Evolutionary conservation across 2,329 filamentous ascomycete species (phyloP).

Genomic region (Pseudogymnoascus sp.): DNA sequence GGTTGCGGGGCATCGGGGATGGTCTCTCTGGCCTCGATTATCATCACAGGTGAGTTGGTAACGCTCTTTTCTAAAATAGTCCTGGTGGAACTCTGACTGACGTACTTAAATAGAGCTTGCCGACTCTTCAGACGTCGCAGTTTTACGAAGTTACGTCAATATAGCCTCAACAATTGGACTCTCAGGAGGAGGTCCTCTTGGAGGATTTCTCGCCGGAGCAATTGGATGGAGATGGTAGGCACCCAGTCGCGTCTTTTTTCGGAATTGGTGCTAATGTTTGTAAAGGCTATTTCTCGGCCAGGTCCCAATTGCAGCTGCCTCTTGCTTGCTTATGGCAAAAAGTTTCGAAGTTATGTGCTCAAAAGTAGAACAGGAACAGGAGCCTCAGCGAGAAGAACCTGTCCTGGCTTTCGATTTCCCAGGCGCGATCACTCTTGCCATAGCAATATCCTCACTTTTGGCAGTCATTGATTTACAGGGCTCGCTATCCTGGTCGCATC

Average conservation of each 20-base stretch:
- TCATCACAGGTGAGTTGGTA: conserved; percentile 6
- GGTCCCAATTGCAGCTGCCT: conserved; percentile 11
- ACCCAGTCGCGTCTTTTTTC: not conserved
- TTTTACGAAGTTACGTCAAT: conserved; percentile 8
- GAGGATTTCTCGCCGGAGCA: not conserved
- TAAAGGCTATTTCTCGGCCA: not conserved
- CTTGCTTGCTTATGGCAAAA: conserved; percentile 13
- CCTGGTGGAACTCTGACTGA: not conserved
- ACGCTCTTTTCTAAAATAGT: not conserved
- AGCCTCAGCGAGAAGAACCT: conserved; percentile 1
- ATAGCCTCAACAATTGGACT: conserved; percentile 8
- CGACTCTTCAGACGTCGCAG: not conserved
- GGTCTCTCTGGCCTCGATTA: conserved; percentile 5
- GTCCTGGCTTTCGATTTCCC: conserved; percentile 15
- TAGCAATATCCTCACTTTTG: conserved; percentile 16
- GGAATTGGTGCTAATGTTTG: not conserved
- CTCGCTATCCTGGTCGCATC: conserved; percentile 14
- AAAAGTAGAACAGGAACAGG: conserved; percentile 7
- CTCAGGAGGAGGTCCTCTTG: not conserved
- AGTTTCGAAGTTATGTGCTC: conserved; percentile 10
- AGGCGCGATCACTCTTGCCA: conserved; percentile 16
- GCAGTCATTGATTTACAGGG: conserved; percentile 15
- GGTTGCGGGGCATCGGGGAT: conserved; percentile 4
- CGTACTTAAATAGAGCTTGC: not conserved
- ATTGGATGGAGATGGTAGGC: conserved; percentile 7